Conservation (phyloP, 768 basidiomycete genomes). For the Leccinum sublutescens region DNA sequence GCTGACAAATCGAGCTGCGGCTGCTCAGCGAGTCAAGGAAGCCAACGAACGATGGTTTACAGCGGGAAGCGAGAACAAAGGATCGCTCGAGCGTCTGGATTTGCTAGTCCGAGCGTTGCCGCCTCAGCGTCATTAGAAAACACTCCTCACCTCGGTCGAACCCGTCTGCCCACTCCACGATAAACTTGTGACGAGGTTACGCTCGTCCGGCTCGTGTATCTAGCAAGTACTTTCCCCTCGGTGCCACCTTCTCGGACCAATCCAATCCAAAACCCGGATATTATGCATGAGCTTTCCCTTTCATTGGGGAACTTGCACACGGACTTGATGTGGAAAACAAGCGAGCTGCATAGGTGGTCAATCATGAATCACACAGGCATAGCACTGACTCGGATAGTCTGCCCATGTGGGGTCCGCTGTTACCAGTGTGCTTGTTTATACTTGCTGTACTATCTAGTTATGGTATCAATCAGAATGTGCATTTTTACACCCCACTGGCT, state of each 20-base stretch:
- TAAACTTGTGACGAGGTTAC: constrained; percentile 95
- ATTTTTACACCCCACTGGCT: no score
- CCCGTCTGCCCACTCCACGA: constrained; percentile 87
- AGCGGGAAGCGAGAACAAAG: constrained; percentile 40
- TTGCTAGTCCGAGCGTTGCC: no score
- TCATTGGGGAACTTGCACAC: constrained; percentile 72
- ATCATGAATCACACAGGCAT: not conserved
- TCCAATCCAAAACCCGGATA: constrained; percentile 93
- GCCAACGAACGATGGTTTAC: constrained; percentile 98
- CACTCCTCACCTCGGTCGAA: constrained; percentile 44
- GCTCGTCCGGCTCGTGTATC: constrained; percentile 91
- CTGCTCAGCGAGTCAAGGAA: constrained; percentile 85
- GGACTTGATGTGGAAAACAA: constrained; percentile 68
- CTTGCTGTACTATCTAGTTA: no score
- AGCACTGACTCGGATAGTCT: no score
- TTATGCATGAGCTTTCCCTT: constrained; percentile 70
- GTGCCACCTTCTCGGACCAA: constrained; percentile 59
- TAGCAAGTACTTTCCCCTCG: constrained; percentile 74
- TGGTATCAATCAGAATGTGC: no score
- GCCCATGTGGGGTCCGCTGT: no score
- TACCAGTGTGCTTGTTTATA: no score
- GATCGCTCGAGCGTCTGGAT: no score
- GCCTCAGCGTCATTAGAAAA: no score
- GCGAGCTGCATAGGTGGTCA: constrained; percentile 44
- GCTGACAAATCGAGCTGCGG: constrained; percentile 86